Evolutionary conservation across 2,329 filamentous ascomycete genomes (phyloP).

Genomic region (Calonectria naviculata): DNA sequence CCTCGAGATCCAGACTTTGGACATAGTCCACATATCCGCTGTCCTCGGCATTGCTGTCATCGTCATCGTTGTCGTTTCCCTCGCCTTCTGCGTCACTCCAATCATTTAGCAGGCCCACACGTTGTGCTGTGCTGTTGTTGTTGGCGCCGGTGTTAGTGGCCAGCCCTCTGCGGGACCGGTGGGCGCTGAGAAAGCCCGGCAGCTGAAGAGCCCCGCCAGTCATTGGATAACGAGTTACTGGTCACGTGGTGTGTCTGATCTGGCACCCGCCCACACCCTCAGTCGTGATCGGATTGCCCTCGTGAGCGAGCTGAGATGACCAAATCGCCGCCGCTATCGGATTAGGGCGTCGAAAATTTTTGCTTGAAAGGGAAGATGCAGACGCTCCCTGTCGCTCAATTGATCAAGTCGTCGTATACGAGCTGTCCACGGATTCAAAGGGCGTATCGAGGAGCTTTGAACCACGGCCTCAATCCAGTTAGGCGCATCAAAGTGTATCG

Average conservation of each 20-base stretch:
- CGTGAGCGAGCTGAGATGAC: background rate
- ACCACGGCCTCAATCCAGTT: background rate
- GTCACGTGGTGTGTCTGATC: slow-evolving; percentile 11
- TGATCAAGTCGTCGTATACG: background rate
- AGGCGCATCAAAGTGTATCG: background rate
- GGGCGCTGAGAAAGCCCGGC: slow-evolving; percentile 24
- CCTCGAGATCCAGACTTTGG: slow-evolving; percentile 12
- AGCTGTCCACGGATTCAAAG: background rate
- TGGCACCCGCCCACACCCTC: slow-evolving; percentile 6
- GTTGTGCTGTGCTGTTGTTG: slow-evolving; percentile 24
- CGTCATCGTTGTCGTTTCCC: background rate
- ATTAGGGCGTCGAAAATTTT: background rate
- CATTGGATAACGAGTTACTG: slow-evolving; percentile 23
- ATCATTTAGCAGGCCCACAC: slow-evolving; percentile 29
- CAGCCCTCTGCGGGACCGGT: slow-evolving; percentile 24
- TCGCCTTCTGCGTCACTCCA: slow-evolving; percentile 31
- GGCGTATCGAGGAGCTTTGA: background rate
- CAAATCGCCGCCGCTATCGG: background rate
- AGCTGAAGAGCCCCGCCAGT: slow-evolving; percentile 21
- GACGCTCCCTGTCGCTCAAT: background rate
- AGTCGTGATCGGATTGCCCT: background rate
- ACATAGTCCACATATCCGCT: background rate
- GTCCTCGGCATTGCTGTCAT: background rate
- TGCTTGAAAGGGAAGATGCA: background rate
- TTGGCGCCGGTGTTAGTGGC: background rate